These are phyloP conservation scores for Termitomyces heimii DNA, from an alignment of 768 basidiomycete species.

Conservation along the genomic window DNA sequence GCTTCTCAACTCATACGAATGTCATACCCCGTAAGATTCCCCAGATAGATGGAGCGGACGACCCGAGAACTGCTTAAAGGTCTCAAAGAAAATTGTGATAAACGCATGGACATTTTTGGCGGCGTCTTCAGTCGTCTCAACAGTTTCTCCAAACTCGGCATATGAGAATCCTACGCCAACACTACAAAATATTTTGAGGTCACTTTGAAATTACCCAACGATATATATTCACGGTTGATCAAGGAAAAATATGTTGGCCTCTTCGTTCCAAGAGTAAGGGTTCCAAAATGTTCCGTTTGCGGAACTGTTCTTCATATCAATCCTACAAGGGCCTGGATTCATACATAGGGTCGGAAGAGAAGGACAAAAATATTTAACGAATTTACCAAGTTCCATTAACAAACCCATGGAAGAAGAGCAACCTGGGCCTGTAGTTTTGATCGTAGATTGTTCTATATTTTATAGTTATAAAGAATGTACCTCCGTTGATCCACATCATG, in stretches of 20 bases:
- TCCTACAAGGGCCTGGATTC: conserved; percentile 32
- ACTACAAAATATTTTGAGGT: conserved; percentile 20
- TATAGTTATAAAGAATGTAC: conserved; percentile 12
- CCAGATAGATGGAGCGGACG: conserved; percentile 68
- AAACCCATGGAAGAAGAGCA: conserved; percentile 53
- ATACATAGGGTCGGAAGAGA: background rate
- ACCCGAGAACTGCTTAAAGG: conserved; percentile 66
- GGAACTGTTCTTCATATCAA: conserved; percentile 52
- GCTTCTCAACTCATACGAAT: background rate
- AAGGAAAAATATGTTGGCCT: conserved; percentile 66
- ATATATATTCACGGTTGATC: conserved; percentile 46
- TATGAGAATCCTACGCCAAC: conserved; percentile 72
- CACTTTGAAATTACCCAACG: background rate
- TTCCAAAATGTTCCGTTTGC: conserved; percentile 59
- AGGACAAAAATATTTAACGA: conserved; percentile 8
- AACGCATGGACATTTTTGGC: conserved; percentile 73
- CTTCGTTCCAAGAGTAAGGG: conserved; percentile 59
- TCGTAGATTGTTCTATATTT: background rate
- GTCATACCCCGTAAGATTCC: conserved; percentile 68
- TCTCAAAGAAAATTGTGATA: conserved; percentile 74
- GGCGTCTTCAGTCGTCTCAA: conserved; percentile 77
- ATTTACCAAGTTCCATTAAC: conserved; percentile 66
- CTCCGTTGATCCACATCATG: conserved; percentile 71
- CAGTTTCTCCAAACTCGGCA: conserved; percentile 59
- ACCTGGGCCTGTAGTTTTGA: conserved; percentile 40